phyloP scores from a whole-genome alignment of 768 basidiomycete genomes.

The Pulveroboletus ravenelii region DNA sequence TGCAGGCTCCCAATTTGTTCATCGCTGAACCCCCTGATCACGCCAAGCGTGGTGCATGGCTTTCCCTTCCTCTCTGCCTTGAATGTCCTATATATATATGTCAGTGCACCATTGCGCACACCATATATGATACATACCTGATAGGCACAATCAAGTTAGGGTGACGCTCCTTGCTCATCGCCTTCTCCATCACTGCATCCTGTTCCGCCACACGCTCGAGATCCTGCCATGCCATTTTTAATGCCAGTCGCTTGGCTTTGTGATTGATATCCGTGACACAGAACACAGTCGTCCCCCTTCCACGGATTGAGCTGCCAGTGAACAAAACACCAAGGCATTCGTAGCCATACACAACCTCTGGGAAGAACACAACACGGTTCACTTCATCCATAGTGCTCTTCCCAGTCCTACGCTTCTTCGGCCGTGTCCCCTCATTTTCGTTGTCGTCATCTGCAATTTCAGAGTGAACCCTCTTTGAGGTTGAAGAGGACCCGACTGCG shows the following conservation, averaged over 20 bases:
- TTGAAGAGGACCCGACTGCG: too few relatives aligned
- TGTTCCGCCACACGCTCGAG: not conserved
- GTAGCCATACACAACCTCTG: not conserved
- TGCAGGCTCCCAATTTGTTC: not conserved
- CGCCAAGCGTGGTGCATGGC: not conserved
- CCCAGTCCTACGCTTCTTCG: too few relatives aligned
- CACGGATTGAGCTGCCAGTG: slow-evolving; percentile 8
- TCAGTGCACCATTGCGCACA: too few relatives aligned
- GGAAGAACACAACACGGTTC: too few relatives aligned
- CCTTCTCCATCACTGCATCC: not conserved
- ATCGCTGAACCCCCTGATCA: not conserved
- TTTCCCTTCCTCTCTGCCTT: not conserved
- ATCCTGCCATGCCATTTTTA: slow-evolving; percentile 13
- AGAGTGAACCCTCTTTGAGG: too few relatives aligned
- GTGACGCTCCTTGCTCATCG: too few relatives aligned
- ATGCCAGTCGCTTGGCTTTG: not conserved
- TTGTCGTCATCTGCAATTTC: too few relatives aligned
- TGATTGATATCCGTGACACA: not conserved
- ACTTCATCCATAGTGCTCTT: too few relatives aligned
- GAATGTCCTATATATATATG: not conserved
- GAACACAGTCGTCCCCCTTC: slow-evolving; percentile 8
- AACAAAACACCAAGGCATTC: not conserved
- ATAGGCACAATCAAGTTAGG: too few relatives aligned
- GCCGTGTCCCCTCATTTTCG: too few relatives aligned
- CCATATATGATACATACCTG: too few relatives aligned